phyloP scores from a whole-genome alignment of 495 filamentous ascomycete genomes.

The Xanthoparmelia taractica region DNA sequence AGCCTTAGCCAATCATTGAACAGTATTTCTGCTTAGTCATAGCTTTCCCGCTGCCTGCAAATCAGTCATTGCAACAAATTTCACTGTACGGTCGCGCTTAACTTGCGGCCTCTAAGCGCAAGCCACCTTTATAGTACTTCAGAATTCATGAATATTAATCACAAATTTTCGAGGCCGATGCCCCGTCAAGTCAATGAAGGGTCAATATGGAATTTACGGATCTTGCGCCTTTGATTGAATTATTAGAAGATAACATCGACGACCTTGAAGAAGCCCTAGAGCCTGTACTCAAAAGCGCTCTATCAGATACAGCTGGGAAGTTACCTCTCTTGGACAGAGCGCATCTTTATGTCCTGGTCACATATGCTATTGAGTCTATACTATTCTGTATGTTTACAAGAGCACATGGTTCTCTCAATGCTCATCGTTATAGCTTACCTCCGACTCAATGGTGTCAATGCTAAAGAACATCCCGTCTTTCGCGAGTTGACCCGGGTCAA shows the following conservation, averaged over 20 bases:
- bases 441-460: constrained; percentile 67
- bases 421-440: constrained; percentile 56
- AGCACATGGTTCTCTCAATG: neutral
- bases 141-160: too few relatives aligned
- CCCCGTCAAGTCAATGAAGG: neutral
- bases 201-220: constrained; percentile 38
- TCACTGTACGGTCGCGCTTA: neutral
- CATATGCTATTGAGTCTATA: constrained; percentile 87
- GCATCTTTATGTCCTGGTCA: constrained; percentile 74
- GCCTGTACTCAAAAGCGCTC: constrained; percentile 54
- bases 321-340: constrained; percentile 89
- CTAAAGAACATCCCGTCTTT: constrained; percentile 77
- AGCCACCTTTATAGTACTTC: too few relatives aligned
- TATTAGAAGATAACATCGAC: constrained; percentile 68
- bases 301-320: constrained; percentile 63
- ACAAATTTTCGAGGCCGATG: too few relatives aligned
- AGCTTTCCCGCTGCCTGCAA: too few relatives aligned
- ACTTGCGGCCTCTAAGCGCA: neutral
- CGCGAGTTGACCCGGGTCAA: constrained; percentile 74
- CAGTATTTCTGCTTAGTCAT: too few relatives aligned
- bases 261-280: constrained; percentile 64
- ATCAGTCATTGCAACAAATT: too few relatives aligned
- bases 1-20: too few relatives aligned
- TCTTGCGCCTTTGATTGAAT: constrained; percentile 51
- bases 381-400: constrained; percentile 59